phyloP scores from a whole-genome alignment of 768 basidiomycete species.

The Coprinopsis sp. region DNA sequence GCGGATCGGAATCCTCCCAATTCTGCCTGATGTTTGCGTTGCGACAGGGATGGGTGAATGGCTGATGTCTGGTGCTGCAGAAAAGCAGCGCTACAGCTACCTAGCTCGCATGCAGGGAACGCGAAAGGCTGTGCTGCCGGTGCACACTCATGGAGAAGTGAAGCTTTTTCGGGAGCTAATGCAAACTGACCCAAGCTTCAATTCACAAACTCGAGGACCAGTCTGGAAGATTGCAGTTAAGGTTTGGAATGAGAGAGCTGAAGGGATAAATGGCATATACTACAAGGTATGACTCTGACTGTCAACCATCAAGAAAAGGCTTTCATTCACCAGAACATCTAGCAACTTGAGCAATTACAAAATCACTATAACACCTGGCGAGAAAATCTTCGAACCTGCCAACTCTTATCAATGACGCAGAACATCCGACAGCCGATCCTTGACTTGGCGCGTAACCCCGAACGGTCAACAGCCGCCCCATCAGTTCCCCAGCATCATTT shows the following conservation, averaged over 20 bases:
- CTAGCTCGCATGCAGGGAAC: slow-evolving; percentile 19
- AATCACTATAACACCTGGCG: no score
- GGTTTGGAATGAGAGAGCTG: slow-evolving; percentile 15
- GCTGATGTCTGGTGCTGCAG: background rate
- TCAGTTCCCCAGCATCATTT: no score
- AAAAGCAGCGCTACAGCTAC: background rate
- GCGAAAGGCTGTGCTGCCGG: slow-evolving; percentile 18
- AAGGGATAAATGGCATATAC: slow-evolving; percentile 4
- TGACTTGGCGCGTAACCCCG: no score
- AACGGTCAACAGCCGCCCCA: no score
- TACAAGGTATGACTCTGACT: slow-evolving; percentile 16
- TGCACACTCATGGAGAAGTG: slow-evolving; percentile 19
- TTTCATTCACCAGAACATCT: no score
- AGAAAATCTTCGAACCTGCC: no score
- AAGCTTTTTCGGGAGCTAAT: slow-evolving; percentile 22
- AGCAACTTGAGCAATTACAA: no score
- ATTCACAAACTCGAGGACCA: slow-evolving; percentile 4
- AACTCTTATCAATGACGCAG: no score
- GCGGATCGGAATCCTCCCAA: background rate
- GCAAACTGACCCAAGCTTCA: slow-evolving; percentile 7
- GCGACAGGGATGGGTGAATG: background rate
- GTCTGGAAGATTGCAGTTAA: slow-evolving; percentile 14
- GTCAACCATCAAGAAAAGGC: no score
- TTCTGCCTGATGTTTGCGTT: background rate
- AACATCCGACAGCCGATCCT: no score